Evolutionary conservation across 768 basidiomycete species (phyloP).

Genomic region (Boletus speciosus): DNA sequence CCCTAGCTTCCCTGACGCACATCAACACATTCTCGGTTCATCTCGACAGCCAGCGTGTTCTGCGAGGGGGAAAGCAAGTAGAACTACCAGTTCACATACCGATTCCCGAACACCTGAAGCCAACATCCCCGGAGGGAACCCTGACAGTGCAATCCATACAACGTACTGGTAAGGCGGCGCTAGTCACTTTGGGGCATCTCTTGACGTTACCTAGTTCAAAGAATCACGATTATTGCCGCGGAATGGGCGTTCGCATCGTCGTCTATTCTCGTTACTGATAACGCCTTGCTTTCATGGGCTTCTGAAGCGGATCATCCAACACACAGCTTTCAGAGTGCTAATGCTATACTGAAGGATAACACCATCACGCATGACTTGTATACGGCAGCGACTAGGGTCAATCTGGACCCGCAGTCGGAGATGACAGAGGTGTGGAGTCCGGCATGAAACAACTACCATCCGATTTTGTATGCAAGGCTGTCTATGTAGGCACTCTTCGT

Average conservation of each 20-base stretch:
- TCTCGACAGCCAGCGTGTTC: background rate
- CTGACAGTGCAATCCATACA: conserved; percentile 4
- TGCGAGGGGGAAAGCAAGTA: background rate
- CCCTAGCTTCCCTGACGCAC: conserved; percentile 3
- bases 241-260: background rate
- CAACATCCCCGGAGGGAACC: background rate
- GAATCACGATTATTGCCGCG: background rate
- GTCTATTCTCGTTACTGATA: background rate
- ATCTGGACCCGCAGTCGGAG: background rate
- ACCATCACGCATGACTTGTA: conserved; percentile 7
- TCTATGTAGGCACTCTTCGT: conserved; percentile 3
- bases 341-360: background rate
- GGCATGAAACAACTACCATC: conserved; percentile 7
- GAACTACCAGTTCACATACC: background rate
- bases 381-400: conserved; percentile 3
- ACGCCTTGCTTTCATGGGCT: background rate
- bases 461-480: conserved; percentile 3
- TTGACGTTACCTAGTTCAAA: conserved; percentile 8
- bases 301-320: background rate
- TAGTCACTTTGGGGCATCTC: background rate
- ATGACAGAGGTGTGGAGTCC: conserved; percentile 2
- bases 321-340: background rate
- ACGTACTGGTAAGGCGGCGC: background rate
- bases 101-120: background rate
- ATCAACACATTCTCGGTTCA: conserved; percentile 1